Evolutionary conservation across 305 asterid species (phyloP), one percentile per base, ranked within the genome.

Genomic region (Striga hermonthica): DNA sequence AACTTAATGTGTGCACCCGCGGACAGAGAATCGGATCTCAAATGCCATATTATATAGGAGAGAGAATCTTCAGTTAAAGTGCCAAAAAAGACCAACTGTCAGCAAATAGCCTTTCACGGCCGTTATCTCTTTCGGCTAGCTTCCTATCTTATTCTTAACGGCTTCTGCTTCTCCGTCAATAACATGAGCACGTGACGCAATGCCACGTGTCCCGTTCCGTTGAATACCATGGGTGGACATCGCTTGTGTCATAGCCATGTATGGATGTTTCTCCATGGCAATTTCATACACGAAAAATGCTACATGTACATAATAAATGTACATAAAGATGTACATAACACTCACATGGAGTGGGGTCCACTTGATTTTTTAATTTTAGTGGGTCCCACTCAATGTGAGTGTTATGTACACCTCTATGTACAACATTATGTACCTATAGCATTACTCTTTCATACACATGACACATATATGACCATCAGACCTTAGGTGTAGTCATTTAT

Each of bases 101-200:
- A 75, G 62, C 79, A 66, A 70, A 61, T 75, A 75, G 79, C 79
- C 57, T 66, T 47, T 75, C 69, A 75, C 75, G 75, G 60, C 79
- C 79, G 79, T 70, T 70, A 75, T 55, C 22, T 64, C 70, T 37
- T 37, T 34, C 39, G 13, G 68, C 34, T 69, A 2, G 31, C 53
- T 14, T 14, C 31, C 9, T 39, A 43, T 38, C 68, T 3, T 31
- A 6, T 36, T 13, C 31, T 56, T 61, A 72, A 65, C 78, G 81
- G 65, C 61, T 75, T 69, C 35, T 47, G 40, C 67, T 60, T 58
- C 67, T 61, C 71, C 75, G 79, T 75, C 69, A 5, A 52, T 44
- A 38, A 41, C 60, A 53, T 8, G 57, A 44, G 74, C 83, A 73
- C 69, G 78, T 81, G 79, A 75, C 77, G 31, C 79, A 64, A 60